Evolutionary conservation across 768 basidiomycete species (phyloP).

Genomic region (Termitomyces sp.): DNA sequence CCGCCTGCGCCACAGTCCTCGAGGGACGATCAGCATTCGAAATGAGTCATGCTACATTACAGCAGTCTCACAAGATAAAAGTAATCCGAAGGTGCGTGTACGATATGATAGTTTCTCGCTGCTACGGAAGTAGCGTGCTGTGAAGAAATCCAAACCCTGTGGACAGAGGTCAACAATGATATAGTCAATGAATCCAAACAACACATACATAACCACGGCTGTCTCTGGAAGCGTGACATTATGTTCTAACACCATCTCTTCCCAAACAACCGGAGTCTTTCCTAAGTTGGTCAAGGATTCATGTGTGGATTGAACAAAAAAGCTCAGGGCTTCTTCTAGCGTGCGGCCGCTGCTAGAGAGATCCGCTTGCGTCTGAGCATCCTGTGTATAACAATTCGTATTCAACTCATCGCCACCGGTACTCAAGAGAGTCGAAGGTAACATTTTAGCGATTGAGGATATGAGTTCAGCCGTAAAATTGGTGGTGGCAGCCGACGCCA

Average conservation of each 20-base stretch:
- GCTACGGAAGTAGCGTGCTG: constrained; percentile 51
- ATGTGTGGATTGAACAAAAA: constrained; percentile 57
- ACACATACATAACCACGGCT: constrained; percentile 52
- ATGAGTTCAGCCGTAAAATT: constrained; percentile 56
- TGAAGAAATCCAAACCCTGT: constrained; percentile 74
- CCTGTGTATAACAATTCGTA: constrained; percentile 55
- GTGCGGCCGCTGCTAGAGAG: constrained; percentile 46
- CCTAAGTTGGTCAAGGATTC: constrained; percentile 41
- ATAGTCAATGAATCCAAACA: not conserved
- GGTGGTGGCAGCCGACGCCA: constrained; percentile 54
- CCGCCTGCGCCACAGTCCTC: too few relatives aligned
- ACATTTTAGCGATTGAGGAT: constrained; percentile 39
- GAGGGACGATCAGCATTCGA: too few relatives aligned
- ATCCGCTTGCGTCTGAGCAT: constrained; percentile 50
- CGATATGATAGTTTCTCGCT: constrained; percentile 34
- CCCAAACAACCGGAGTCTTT: constrained; percentile 80
- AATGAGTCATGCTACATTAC: too few relatives aligned
- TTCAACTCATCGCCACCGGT: constrained; percentile 87
- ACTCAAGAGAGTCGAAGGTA: constrained; percentile 60
- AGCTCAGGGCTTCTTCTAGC: constrained; percentile 55
- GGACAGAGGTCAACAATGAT: not conserved
- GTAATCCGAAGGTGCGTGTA: too few relatives aligned
- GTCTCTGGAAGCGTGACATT: constrained; percentile 37
- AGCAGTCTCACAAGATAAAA: too few relatives aligned
- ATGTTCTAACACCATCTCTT: constrained; percentile 65